Evolutionary conservation across 768 basidiomycete genomes (phyloP).

Genomic region (Mycena floridula): DNA sequence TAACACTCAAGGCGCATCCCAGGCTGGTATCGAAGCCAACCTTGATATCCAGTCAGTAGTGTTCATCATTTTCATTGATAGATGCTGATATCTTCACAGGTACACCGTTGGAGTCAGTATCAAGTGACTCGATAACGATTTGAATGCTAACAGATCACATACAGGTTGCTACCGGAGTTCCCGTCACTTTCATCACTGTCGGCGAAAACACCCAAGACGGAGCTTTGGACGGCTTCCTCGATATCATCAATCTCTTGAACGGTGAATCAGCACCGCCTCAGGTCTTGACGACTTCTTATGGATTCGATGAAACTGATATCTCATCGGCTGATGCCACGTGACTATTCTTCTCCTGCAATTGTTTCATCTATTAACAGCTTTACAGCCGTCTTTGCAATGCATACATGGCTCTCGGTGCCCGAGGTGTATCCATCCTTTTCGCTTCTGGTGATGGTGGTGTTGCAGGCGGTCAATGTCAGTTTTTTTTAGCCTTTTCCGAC

Average conservation of each 20-base stretch:
- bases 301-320: constrained; percentile 42
- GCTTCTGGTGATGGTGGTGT: constrained; percentile 36
- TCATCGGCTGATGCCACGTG: not conserved
- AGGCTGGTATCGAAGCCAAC: constrained; percentile 30
- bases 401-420: constrained; percentile 33
- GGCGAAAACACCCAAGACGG: constrained; percentile 23
- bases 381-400: constrained; percentile 20
- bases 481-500: not conserved
- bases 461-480: constrained; percentile 7
- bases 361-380: not conserved
- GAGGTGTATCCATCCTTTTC: constrained; percentile 43
- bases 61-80: not conserved
- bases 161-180: constrained; percentile 24
- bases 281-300: constrained; percentile 48
- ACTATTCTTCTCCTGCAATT: not conserved
- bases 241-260: constrained; percentile 24
- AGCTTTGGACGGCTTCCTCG: constrained; percentile 26
- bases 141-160: not conserved
- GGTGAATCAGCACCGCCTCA: constrained; percentile 28
- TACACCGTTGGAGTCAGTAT: constrained; percentile 31
- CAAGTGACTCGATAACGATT: not conserved
- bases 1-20: constrained; percentile 20
- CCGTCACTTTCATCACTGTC: constrained; percentile 26
- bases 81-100: constrained; percentile 23
- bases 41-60: constrained; percentile 6